Evolutionary conservation across 2,329 filamentous ascomycete genomes (phyloP), one percentile per base, ranked within the genome.

Genomic region (Colletotrichum sp.): DNA sequence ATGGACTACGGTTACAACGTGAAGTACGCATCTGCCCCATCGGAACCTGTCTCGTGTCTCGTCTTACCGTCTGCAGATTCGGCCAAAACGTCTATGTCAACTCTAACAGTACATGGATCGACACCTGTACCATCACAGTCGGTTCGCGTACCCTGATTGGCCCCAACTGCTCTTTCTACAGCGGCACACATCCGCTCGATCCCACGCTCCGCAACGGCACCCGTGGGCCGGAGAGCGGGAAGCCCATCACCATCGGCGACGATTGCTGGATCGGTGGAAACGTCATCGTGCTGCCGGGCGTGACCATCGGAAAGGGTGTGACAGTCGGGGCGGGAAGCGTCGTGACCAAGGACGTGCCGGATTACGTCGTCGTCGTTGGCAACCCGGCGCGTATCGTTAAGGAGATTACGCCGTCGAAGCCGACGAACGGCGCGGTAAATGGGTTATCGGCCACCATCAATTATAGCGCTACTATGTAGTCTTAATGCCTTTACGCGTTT

Each of bases 201-300:
- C 94, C 95, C 1, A 89, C 89, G 1, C 79, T 96, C 7, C 91
- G 95, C 34, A 93, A 96, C 80, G 95, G 95, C 1, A 93, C 90
- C 1, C 88, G 90, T 16, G 95, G 95, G 0, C 95, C 95, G 0
- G 96, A 98, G 83, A 81, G 86, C 10, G 96, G 95, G 1, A 92
- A 91, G 79, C 91, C 94, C 12, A 95, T 98, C 77, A 89, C 87
- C 39, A 92, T 98, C 69, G 95, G 93, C 1, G 93, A 95, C 78
- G 95, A 98, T 85, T 95, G 94, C 84, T 95, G 95, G 95, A 85
- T 96, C 34, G 94, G 93, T 2, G 94, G 94, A 0, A 93, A 93
- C 80, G 92, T 92, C 7, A 91, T 88, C 26, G 90, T 98, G 21
- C 86, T 96, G 59, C 92, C 95, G 0, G 95, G 95, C 0, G 92